Conservation (phyloP, 306 rosid genomes). For the Acacia melanoxylon region DNA sequence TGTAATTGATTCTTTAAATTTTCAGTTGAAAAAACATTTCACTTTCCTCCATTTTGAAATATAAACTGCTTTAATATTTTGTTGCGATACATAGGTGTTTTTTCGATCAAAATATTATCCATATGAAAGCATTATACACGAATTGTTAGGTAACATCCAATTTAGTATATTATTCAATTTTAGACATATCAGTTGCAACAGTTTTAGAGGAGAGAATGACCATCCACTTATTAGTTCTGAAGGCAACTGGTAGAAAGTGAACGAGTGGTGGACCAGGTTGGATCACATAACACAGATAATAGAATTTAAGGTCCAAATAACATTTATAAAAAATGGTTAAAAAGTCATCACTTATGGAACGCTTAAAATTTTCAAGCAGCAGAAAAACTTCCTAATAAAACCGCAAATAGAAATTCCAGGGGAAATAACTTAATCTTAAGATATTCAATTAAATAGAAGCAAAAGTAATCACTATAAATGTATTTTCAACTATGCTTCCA, state of each 20-base stretch:
- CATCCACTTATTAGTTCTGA: not conserved
- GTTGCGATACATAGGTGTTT: not conserved
- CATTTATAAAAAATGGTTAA: not conserved
- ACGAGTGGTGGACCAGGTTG: not conserved
- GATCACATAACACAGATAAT: not conserved
- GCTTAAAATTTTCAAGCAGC: not conserved
- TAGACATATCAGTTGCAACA: not conserved
- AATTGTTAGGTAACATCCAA: not conserved
- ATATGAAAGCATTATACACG: not conserved
- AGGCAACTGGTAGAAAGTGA: not conserved
- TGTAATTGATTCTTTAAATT: not conserved
- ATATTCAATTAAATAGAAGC: slow-evolving; percentile 19
- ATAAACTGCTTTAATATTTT: not conserved
- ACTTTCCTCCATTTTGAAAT: not conserved
- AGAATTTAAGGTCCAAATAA: not conserved
- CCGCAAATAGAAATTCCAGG: not conserved
- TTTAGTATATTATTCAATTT: not conserved
- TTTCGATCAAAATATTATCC: slow-evolving; percentile 13
- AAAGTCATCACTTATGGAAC: not conserved
- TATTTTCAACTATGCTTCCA: slow-evolving; percentile 24
- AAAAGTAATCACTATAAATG: slow-evolving; percentile 18
- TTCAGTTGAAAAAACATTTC: not conserved
- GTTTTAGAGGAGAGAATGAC: not conserved
- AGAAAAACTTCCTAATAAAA: not conserved
- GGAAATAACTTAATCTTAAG: not conserved